Conservation (phyloP, 2,329 filamentous ascomycete genomes). For the Plenodomus tracheiphilus region DNA sequence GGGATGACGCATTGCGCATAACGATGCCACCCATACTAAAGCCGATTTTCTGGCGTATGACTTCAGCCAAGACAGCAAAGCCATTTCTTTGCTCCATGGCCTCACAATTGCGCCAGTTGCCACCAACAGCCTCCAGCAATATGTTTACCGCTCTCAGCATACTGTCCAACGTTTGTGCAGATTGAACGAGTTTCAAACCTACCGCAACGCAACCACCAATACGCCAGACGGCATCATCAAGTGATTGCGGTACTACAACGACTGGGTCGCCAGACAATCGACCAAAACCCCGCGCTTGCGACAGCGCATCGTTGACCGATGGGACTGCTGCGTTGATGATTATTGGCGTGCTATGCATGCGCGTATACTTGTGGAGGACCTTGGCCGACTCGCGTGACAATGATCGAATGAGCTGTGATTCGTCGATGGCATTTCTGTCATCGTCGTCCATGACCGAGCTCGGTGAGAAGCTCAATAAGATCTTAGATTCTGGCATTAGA, state of each 20-base stretch:
- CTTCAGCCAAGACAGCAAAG: slow-evolving; percentile 82
- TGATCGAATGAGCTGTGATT: slow-evolving; percentile 74
- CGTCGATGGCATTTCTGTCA: slow-evolving; percentile 70
- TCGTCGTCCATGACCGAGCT: slow-evolving; percentile 79
- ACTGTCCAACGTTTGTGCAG: slow-evolving; percentile 69
- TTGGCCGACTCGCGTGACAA: slow-evolving; percentile 73
- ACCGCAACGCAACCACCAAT: slow-evolving; percentile 89
- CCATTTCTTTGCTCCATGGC: slow-evolving; percentile 97
- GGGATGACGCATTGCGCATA: slow-evolving; percentile 51
- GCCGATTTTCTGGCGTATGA: slow-evolving; percentile 82
- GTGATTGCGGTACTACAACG: slow-evolving; percentile 75
- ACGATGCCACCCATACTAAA: slow-evolving; percentile 48
- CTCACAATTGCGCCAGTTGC: slow-evolving; percentile 96
- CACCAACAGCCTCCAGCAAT: slow-evolving; percentile 80
- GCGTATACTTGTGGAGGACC: slow-evolving; percentile 69
- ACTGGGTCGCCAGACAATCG: slow-evolving; percentile 82
- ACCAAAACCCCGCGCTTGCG: slow-evolving; percentile 77
- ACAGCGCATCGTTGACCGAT: slow-evolving; percentile 85
- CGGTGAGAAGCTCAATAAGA: slow-evolving; percentile 82
- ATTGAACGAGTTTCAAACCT: slow-evolving; percentile 80
- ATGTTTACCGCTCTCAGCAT: slow-evolving; percentile 79
- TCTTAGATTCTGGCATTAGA: slow-evolving; percentile 77
- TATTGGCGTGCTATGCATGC: slow-evolving; percentile 74
- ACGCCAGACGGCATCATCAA: slow-evolving; percentile 92
- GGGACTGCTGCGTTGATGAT: slow-evolving; percentile 88